phyloP scores from a whole-genome alignment of 768 basidiomycete species.

The Mrakia hoshinonis region DNA sequence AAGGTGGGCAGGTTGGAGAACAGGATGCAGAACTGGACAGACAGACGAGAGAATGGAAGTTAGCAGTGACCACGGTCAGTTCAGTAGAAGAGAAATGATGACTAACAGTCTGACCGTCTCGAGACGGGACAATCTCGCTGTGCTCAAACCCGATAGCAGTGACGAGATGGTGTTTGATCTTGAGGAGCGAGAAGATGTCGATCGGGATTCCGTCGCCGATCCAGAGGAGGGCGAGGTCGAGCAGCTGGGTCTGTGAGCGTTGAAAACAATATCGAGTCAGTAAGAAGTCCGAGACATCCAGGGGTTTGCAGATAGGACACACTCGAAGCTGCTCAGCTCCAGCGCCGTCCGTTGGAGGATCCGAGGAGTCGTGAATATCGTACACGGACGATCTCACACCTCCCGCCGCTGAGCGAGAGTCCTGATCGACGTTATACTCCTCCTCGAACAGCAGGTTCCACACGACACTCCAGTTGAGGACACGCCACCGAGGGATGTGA shows the following conservation, averaged over 20 bases:
- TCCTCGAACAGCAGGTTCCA: not conserved
- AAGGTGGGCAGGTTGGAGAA: conserved; percentile 49
- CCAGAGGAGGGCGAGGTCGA: conserved; percentile 53
- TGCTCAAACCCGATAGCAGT: conserved; percentile 53
- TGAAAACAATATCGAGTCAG: not conserved
- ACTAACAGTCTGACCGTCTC: conserved; percentile 41
- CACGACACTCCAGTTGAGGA: not conserved
- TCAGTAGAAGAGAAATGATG: not conserved
- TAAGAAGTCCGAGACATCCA: not conserved
- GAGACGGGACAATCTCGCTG: conserved; percentile 46
- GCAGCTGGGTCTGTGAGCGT: conserved; percentile 4
- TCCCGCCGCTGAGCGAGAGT: not conserved
- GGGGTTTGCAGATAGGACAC: too few relatives aligned
- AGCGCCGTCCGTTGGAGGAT: not conserved
- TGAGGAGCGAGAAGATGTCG: conserved; percentile 50
- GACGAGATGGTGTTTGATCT: conserved; percentile 51
- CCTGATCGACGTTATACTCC: not conserved
- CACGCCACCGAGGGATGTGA: conserved; percentile 60
- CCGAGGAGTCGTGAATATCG: not conserved
- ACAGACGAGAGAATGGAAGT: not conserved
- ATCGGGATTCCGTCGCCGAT: conserved; percentile 55
- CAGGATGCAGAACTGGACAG: conserved; percentile 50
- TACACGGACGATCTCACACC: not conserved
- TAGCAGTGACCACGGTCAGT: not conserved
- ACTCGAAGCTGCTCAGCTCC: not conserved